These are phyloP conservation scores for Lentinula lateritia DNA, from an alignment of 768 basidiomycete genomes.

Conservation along the genomic window DNA sequence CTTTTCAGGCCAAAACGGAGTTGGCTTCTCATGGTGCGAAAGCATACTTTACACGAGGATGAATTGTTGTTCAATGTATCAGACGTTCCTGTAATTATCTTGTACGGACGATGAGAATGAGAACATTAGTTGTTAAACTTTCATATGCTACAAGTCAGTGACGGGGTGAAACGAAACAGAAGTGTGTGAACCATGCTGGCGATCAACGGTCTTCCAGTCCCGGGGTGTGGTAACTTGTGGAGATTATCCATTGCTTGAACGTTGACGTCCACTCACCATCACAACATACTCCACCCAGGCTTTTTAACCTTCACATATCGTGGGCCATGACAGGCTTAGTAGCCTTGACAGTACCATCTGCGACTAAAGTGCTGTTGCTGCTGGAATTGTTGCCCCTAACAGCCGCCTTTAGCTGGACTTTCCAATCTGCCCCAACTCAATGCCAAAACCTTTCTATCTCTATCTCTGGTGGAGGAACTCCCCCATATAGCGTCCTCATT, in stretches of 20 bases:
- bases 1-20: constrained; percentile 71
- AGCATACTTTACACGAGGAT: constrained; percentile 79
- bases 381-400: constrained; percentile 17
- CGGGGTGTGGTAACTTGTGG: background rate
- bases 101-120: background rate
- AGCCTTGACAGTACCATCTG: background rate
- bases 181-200: background rate
- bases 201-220: background rate
- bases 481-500: constrained; percentile 65
- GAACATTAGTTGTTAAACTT: background rate
- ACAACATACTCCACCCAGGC: background rate
- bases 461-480: constrained; percentile 51
- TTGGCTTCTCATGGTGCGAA: constrained; percentile 80
- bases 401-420: constrained; percentile 41
- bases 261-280: background rate
- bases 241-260: background rate
- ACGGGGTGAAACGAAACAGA: no score
- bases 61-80: constrained; percentile 1
- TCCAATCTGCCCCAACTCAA: constrained; percentile 49
- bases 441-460: constrained; percentile 58
- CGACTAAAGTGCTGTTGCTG: background rate
- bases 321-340: background rate
- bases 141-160: background rate
- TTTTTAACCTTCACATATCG: background rate
- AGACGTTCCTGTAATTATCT: background rate